Evolutionary conservation across 768 basidiomycete genomes (phyloP).

Genomic region (Macrocybe gigantea): DNA sequence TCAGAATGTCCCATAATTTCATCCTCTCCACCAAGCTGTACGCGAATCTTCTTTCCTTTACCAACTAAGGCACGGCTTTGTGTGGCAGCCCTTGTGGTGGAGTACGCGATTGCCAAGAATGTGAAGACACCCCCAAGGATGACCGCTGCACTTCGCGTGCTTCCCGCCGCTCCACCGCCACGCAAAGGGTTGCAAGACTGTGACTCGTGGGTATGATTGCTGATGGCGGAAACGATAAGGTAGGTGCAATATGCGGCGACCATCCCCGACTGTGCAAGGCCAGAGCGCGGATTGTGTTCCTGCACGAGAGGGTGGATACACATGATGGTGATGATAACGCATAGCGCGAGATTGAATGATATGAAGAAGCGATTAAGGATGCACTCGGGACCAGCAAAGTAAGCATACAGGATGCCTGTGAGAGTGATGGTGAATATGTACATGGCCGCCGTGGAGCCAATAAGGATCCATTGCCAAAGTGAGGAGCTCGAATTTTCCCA

Average conservation of each 20-base stretch:
- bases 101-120: constrained; percentile 97
- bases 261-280: constrained; percentile 93
- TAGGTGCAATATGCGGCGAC: constrained; percentile 98
- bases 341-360: constrained; percentile 84
- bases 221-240: constrained; percentile 88
- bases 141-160: constrained; percentile 80
- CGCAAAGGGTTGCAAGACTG: constrained; percentile 85
- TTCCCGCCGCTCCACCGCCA: constrained; percentile 43
- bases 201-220: constrained; percentile 77
- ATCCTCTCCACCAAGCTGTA: constrained; percentile 56
- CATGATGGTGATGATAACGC: constrained; percentile 71
- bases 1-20: constrained; percentile 56
- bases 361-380: constrained; percentile 96
- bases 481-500: constrained; percentile 88
- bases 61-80: constrained; percentile 89
- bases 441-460: constrained; percentile 87
- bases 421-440: constrained; percentile 81
- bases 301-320: constrained; percentile 85
- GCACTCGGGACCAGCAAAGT: constrained; percentile 85
- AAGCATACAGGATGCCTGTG: constrained; percentile 85
- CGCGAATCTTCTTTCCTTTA: constrained; percentile 53
- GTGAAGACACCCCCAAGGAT: constrained; percentile 92
- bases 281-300: constrained; percentile 89
- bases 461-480: constrained; percentile 94
- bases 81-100: constrained; percentile 92